A percentile compares a stretch with the other conserved stretches of the same genome.
phyloP scores from a whole-genome alignment of 83 land plant species.

The Thuja plicata region DNA sequence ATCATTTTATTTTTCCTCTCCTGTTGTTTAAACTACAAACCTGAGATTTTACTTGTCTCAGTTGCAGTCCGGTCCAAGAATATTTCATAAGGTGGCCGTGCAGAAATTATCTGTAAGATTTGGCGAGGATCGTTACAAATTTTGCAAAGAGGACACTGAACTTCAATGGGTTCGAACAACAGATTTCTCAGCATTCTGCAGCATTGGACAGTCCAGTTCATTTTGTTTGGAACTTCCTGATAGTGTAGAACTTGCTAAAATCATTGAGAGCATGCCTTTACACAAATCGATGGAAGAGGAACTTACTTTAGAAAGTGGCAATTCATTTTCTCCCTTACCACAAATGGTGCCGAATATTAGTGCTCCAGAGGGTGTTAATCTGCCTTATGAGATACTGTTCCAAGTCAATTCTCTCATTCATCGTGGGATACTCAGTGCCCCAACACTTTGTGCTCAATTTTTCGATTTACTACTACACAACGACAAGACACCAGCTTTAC shows the following conservation, averaged over 20 bases:
- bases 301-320: conserved; percentile 29
- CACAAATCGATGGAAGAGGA: conserved; percentile 26
- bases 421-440: conserved; percentile 34
- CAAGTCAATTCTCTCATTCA: conserved; percentile 50
- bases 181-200: conserved; percentile 59
- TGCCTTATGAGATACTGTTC: conserved; percentile 52
- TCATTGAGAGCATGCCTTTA: conserved; percentile 29
- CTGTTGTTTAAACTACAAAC: neutral
- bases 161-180: conserved; percentile 75
- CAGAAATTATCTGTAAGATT: conserved; percentile 16
- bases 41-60: conserved; percentile 6
- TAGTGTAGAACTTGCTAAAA: conserved; percentile 16
- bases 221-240: conserved; percentile 53
- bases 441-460: conserved; percentile 10
- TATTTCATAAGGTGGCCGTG: conserved; percentile 21
- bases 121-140: conserved; percentile 26
- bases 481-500: neutral
- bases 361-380: conserved; percentile 10
- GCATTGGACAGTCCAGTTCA: conserved; percentile 67
- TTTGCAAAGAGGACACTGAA: conserved; percentile 45
- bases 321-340: conserved; percentile 29
- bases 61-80: conserved; percentile 33
- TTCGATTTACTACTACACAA: conserved; percentile 2
- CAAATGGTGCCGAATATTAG: conserved; percentile 62
- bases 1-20: neutral